Evolutionary conservation across 306 rosid species (phyloP).

Genomic region (Quercus robur): DNA sequence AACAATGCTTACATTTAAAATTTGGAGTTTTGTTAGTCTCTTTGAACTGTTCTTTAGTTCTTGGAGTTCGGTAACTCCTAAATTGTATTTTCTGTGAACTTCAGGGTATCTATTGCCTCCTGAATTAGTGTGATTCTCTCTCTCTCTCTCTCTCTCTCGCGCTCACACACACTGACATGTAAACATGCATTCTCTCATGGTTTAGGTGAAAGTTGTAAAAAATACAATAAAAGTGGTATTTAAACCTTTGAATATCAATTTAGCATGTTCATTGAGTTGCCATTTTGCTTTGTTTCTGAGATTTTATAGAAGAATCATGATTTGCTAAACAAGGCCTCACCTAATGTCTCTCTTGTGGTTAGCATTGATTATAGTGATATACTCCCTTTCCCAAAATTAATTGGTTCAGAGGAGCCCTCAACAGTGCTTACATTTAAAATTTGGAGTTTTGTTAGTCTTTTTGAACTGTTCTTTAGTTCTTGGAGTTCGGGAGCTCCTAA

Average conservation of each 20-base stretch:
- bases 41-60: constrained; percentile 16
- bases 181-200: too few species aligned
- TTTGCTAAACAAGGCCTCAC: neutral
- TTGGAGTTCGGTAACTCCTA: constrained; percentile 35
- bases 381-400: neutral
- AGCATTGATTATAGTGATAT: constrained; percentile 16
- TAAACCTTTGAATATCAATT: neutral
- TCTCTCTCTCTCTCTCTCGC: neutral
- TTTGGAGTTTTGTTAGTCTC: constrained; percentile 30
- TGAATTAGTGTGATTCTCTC: neutral
- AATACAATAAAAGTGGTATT: neutral
- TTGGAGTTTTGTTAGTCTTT: constrained; percentile 29
- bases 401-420: constrained; percentile 17
- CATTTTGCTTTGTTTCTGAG: neutral
- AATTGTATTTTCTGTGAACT: neutral
- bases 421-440: constrained; percentile 26
- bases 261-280: neutral
- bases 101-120: neutral
- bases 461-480: constrained; percentile 16
- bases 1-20: constrained; percentile 27
- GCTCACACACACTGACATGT: neutral
- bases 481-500: constrained; percentile 35
- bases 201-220: too few species aligned
- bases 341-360: neutral
- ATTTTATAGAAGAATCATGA: neutral